Percentiles rank a stretch among this genome's conserved stretches.
Conservation (phyloP, 306 rosid species). For the Begonia masoniana region DNA sequence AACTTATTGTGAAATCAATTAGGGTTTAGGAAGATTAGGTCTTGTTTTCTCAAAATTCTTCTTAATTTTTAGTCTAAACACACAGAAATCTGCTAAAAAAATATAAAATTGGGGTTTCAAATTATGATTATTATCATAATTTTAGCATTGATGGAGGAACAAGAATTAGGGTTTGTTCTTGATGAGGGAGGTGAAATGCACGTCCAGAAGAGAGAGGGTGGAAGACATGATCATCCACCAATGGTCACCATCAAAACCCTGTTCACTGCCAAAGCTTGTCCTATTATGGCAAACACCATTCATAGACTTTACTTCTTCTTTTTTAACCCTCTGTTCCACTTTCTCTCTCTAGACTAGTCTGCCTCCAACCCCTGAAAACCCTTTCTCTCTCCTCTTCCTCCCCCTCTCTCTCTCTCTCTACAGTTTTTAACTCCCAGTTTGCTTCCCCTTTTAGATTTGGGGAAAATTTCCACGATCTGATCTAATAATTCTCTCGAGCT, state of each 20-base stretch:
- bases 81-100: no score
- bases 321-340: slow-evolving; percentile 3
- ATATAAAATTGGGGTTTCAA: no score
- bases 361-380: no score
- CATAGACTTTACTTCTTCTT: slow-evolving; percentile 18
- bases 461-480: slow-evolving; percentile 4
- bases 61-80: no score
- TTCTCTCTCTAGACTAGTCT: slow-evolving; percentile 1
- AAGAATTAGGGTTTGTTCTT: no score
- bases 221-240: slow-evolving; percentile 15
- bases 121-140: no score
- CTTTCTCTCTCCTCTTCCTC: neutral
- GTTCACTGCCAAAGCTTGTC: slow-evolving; percentile 75
- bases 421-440: slow-evolving; percentile 11
- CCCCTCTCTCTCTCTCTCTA: slow-evolving; percentile 3
- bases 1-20: no score
- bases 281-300: slow-evolving; percentile 18
- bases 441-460: slow-evolving; percentile 5
- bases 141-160: no score
- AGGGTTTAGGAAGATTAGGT: no score
- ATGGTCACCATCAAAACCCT: slow-evolving; percentile 64
- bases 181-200: no score
- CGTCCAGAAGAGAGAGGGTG: slow-evolving; percentile 7
- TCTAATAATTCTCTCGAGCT: neutral
- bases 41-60: no score